Conservation (phyloP, 2,329 filamentous ascomycete genomes). For the Penicillium sp. region DNA sequence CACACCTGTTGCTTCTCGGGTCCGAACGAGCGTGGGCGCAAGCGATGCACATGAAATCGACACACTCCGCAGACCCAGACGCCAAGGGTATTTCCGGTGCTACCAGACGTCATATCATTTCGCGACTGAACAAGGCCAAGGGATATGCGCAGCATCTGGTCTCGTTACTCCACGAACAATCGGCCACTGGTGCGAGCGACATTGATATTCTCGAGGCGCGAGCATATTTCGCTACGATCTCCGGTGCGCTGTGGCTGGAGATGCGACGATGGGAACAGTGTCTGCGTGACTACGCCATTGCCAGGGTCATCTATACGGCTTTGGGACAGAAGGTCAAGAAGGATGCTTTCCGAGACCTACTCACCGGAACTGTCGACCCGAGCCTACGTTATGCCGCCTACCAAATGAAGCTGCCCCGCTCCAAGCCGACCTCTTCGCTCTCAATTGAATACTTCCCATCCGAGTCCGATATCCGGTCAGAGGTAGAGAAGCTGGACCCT, state of each 20-base stretch:
- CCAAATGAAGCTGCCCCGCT: conserved; percentile 84
- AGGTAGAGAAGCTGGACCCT: conserved; percentile 73
- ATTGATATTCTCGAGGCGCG: conserved; percentile 81
- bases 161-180: conserved; percentile 65
- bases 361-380: conserved; percentile 85
- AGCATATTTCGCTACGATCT: conserved; percentile 78
- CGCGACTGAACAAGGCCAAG: conserved; percentile 79
- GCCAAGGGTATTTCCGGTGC: conserved; percentile 76
- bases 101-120: conserved; percentile 85
- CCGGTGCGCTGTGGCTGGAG: conserved; percentile 80
- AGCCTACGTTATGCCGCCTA: conserved; percentile 95
- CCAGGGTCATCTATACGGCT: conserved; percentile 81
- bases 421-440: conserved; percentile 77
- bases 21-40: conserved; percentile 94
- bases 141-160: conserved; percentile 71
- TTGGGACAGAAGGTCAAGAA: conserved; percentile 67
- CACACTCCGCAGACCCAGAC: conserved; percentile 74
- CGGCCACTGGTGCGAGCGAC: conserved; percentile 66
- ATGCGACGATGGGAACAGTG: conserved; percentile 84
- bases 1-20: conserved; percentile 78
- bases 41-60: conserved; percentile 90
- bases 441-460: conserved; percentile 77
- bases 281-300: conserved; percentile 73
- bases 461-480: conserved; percentile 62
- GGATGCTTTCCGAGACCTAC: conserved; percentile 82